phyloP scores from a whole-genome alignment of 2,329 filamentous ascomycete species.

The Talaromyces sp. region DNA sequence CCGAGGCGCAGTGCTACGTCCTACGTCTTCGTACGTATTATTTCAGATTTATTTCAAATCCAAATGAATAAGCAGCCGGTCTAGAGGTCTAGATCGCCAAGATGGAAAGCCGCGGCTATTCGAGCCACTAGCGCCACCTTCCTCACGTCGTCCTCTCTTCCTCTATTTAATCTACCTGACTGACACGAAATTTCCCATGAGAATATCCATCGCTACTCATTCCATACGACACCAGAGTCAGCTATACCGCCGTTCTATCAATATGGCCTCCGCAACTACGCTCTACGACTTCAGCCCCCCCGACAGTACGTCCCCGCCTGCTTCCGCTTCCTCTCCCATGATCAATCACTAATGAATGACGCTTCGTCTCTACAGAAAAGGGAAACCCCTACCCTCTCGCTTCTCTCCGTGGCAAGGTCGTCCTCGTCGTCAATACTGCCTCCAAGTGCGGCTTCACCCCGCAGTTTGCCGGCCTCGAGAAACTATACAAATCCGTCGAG shows the following conservation, averaged over 20 bases:
- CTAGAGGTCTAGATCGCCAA: background rate
- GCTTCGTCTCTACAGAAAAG: conserved; percentile 49
- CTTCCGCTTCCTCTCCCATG: background rate
- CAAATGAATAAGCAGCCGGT: background rate
- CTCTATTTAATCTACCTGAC: background rate
- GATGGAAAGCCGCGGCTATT: background rate
- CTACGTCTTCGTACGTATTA: too few species aligned
- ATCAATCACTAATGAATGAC: background rate
- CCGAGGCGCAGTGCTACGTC: background rate
- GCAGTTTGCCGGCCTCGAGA: conserved; percentile 86
- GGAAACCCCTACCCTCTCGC: conserved; percentile 65
- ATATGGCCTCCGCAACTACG: conserved; percentile 52
- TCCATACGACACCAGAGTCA: background rate
- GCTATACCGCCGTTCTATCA: conserved; percentile 13
- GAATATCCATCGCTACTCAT: background rate
- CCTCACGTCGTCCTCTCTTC: background rate
- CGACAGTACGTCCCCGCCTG: conserved; percentile 40
- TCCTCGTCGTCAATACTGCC: conserved; percentile 94
- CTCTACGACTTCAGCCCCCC: conserved; percentile 57
- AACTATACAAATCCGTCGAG: conserved; percentile 74
- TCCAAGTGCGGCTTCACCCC: conserved; percentile 99
- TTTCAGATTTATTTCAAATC: too few species aligned
- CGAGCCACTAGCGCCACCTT: background rate
- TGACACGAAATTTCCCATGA: background rate
- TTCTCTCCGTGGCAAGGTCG: conserved; percentile 80